phyloP scores from a whole-genome alignment of 805 yeast genomes.

The Monosporozyma aerobia region DNA sequence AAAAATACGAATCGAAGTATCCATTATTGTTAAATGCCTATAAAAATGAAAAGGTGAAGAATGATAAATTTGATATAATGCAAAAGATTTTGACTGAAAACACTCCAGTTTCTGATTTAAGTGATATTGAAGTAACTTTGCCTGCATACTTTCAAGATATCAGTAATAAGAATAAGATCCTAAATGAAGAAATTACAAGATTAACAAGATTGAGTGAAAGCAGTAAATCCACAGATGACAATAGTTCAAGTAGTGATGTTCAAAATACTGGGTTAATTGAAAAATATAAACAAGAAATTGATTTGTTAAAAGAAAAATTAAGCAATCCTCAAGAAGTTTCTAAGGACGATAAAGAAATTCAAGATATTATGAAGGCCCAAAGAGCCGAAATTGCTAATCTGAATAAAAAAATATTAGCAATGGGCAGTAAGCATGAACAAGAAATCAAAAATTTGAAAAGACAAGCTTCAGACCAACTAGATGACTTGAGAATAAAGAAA shows the following conservation, averaged over 20 bases:
- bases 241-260: not conserved
- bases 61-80: slow-evolving; percentile 48
- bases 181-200: slow-evolving; percentile 56
- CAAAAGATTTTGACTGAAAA: slow-evolving; percentile 65
- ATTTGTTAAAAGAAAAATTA: not conserved
- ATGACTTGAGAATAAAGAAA: not conserved
- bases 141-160: slow-evolving; percentile 61
- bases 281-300: slow-evolving; percentile 1
- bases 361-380: slow-evolving; percentile 1
- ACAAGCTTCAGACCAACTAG: not conserved
- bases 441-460: not conserved
- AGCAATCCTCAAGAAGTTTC: not conserved
- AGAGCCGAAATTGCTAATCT: slow-evolving; percentile 3
- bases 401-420: not conserved
- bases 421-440: not conserved
- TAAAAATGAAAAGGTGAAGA: slow-evolving; percentile 64
- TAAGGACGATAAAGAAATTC: not conserved
- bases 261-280: not conserved
- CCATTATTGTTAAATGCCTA: slow-evolving; percentile 80
- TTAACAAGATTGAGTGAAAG: slow-evolving; percentile 17
- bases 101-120: slow-evolving; percentile 70
- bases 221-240: not conserved
- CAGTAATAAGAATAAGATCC: slow-evolving; percentile 48
- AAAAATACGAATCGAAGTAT: slow-evolving; percentile 83
- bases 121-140: slow-evolving; percentile 61